A percentile compares a stretch with the other conserved stretches of the same genome.
Evolutionary conservation across 805 yeast genomes (phyloP).

Genomic region (Starmerella sp.): DNA sequence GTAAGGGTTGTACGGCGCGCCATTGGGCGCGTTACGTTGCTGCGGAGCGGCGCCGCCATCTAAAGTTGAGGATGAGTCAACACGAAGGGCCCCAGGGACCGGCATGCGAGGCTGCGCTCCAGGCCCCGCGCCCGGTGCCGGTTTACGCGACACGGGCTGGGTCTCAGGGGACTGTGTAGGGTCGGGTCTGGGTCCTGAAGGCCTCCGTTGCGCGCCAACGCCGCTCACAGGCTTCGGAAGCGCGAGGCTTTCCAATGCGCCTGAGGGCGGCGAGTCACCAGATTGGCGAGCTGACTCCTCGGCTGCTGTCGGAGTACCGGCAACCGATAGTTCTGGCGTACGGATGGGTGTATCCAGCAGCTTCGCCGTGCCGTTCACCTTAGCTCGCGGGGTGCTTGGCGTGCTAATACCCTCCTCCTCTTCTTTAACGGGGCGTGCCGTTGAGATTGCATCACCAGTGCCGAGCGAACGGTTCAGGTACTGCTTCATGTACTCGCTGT

Average conservation of each 20-base stretch:
- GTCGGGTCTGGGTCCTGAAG: constrained; percentile 16
- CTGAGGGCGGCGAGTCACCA: constrained; percentile 4
- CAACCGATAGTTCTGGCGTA: constrained; percentile 11
- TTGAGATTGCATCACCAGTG: neutral
- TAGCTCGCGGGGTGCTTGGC: neutral
- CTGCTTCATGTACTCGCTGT: constrained; percentile 24
- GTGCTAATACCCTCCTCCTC: neutral
- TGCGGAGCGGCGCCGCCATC: neutral
- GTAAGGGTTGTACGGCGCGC: neutral
- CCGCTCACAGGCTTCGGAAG: neutral
- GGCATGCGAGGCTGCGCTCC: neutral
- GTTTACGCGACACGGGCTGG: neutral
- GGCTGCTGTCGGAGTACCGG: neutral
- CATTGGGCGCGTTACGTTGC: neutral
- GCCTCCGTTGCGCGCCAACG: constrained; percentile 6
- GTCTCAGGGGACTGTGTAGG: constrained; percentile 4
- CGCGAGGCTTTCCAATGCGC: neutral
- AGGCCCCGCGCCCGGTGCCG: neutral
- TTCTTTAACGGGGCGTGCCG: neutral
- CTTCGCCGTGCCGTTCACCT: constrained; percentile 7
- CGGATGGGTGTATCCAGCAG: constrained; percentile 17
- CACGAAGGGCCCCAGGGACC: neutral
- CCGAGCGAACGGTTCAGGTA: constrained; percentile 14
- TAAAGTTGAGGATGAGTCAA: neutral
- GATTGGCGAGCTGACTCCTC: neutral